Conservation (phyloP, 306 rosid species). For the Medicago lupulina region DNA sequence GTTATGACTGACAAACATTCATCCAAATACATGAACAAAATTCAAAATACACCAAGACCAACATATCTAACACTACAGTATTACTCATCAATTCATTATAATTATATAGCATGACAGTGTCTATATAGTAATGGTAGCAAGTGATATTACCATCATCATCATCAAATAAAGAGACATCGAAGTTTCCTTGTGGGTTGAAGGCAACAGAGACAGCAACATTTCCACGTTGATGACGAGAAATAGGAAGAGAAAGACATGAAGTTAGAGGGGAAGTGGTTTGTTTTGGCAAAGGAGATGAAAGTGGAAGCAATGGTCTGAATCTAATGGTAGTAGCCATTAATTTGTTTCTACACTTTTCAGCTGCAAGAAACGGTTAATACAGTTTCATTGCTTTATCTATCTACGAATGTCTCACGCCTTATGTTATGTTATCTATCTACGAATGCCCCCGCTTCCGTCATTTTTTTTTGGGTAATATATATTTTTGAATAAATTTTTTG, state of each 20-base stretch:
- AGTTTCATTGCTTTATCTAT: constrained; percentile 55
- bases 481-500: no score
- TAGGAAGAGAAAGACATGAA: constrained; percentile 49
- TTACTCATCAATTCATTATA: no score
- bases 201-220: constrained; percentile 70
- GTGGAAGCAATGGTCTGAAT: constrained; percentile 63
- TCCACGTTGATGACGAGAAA: constrained; percentile 45
- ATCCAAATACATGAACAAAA: no score
- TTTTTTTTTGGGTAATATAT: neutral
- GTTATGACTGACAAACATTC: no score
- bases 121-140: no score
- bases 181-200: constrained; percentile 89
- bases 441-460: constrained; percentile 12
- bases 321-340: constrained; percentile 60
- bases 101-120: neutral
- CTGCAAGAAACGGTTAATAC: constrained; percentile 40
- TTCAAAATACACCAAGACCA: no score
- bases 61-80: no score
- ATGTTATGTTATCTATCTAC: constrained; percentile 16
- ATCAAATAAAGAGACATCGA: constrained; percentile 70
- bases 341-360: constrained; percentile 29
- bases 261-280: constrained; percentile 39
- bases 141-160: constrained; percentile 64
- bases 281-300: constrained; percentile 55
- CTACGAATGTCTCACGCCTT: constrained; percentile 51